These are phyloP conservation scores for Botryotinia convoluta DNA, from an alignment of 2,329 filamentous ascomycete genomes.

Conservation along the genomic window DNA sequence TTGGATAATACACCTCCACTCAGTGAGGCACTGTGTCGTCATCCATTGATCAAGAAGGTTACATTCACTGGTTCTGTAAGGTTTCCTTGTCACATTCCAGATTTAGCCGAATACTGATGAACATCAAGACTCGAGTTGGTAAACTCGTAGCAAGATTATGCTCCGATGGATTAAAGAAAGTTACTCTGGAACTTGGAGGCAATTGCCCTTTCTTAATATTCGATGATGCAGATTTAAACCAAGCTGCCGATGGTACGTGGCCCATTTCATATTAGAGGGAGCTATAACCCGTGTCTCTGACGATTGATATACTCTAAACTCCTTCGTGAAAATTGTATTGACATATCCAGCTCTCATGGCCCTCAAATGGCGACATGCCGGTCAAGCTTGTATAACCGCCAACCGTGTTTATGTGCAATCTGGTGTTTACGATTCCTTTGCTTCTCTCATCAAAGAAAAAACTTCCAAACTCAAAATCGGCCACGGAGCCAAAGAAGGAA, in stretches of 20 bases:
- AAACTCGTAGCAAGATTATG: conserved; percentile 61
- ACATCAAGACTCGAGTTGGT: conserved; percentile 51
- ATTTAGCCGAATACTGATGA: conserved; percentile 1
- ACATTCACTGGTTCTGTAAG: conserved; percentile 55
- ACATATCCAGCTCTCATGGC: conserved; percentile 41
- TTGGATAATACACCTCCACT: conserved; percentile 53
- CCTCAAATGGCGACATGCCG: conserved; percentile 57
- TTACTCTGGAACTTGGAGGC: conserved; percentile 62
- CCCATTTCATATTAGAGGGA: too few relatives aligned
- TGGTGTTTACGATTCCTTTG: conserved; percentile 60
- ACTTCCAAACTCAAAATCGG: conserved; percentile 57
- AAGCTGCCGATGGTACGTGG: conserved; percentile 47
- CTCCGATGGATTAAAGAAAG: conserved; percentile 59
- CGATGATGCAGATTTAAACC: conserved; percentile 60
- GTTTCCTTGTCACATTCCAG: not conserved
- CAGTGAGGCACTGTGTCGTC: conserved; percentile 54
- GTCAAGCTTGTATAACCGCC: conserved; percentile 63
- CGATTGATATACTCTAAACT: not conserved
- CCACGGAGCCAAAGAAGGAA: conserved; percentile 56
- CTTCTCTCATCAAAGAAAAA: conserved; percentile 51
- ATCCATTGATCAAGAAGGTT: conserved; percentile 59
- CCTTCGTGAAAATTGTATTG: not conserved
- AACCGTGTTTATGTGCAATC: conserved; percentile 65
- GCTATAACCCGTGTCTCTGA: not conserved
- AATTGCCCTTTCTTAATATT: conserved; percentile 66